Percentiles rank a stretch among this genome's conserved stretches.
phyloP scores from a whole-genome alignment of 129 eudicot genomes.

The Oenanthe sinensis region DNA sequence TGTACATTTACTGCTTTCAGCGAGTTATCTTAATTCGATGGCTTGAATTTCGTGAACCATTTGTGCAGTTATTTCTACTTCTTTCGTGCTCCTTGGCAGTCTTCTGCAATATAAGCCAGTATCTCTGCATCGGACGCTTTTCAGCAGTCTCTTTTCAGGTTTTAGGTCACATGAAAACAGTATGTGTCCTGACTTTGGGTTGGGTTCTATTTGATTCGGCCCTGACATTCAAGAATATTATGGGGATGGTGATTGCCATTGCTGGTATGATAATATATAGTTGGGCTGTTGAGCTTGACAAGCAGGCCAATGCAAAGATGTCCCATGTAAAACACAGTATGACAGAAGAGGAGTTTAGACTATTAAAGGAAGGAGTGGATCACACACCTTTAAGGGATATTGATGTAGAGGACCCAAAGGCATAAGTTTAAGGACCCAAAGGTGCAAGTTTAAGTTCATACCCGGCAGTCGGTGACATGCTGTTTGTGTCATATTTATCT shows the following conservation, averaged over 20 bases:
- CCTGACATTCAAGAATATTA: constrained; percentile 78
- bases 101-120: constrained; percentile 89
- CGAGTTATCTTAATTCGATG: background rate
- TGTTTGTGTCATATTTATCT: background rate
- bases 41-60: background rate
- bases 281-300: constrained; percentile 87
- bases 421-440: constrained; percentile 20
- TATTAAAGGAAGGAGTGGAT: constrained; percentile 63
- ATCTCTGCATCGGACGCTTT: constrained; percentile 87
- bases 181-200: constrained; percentile 75
- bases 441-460: background rate
- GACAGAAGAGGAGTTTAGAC: constrained; percentile 78
- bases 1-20: background rate
- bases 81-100: constrained; percentile 85
- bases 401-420: constrained; percentile 45
- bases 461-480: background rate
- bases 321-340: constrained; percentile 54
- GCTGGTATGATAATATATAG: constrained; percentile 87
- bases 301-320: constrained; percentile 35
- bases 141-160: constrained; percentile 93
- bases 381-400: constrained; percentile 33
- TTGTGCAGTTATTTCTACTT: constrained; percentile 64
- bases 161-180: constrained; percentile 96
- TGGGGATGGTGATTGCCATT: constrained; percentile 76
- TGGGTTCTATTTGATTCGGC: constrained; percentile 88